Conservation (phyloP, 441 rosid genomes). For the Omphalea diandra region DNA sequence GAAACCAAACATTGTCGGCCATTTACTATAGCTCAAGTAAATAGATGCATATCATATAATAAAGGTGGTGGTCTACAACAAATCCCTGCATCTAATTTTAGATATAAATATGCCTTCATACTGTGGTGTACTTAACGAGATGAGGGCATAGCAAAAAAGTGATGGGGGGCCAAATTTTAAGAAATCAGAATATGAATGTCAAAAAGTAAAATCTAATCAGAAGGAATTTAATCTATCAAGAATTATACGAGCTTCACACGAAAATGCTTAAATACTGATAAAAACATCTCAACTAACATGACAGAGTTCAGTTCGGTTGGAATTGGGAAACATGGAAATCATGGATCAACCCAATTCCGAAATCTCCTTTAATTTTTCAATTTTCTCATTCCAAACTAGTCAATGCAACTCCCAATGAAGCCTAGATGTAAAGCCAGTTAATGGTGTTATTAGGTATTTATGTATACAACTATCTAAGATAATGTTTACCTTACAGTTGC, state of each 20-base stretch:
- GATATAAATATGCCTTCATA: not conserved
- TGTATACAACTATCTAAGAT: no score
- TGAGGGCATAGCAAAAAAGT: not conserved
- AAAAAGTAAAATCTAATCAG: not conserved
- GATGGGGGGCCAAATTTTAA: not conserved
- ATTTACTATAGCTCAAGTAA: not conserved
- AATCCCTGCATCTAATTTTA: not conserved
- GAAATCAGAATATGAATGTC: not conserved
- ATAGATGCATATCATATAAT: not conserved
- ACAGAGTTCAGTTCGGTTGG: not conserved
- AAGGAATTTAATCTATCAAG: not conserved
- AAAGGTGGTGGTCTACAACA: no score
- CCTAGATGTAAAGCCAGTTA: not conserved
- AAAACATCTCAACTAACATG: not conserved
- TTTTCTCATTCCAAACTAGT: not conserved
- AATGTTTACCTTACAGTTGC: not conserved
- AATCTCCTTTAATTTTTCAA: not conserved
- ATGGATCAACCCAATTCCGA: no score
- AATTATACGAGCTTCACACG: no score
- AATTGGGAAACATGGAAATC: not conserved
- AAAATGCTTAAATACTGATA: not conserved
- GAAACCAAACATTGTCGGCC: constrained; percentile 8
- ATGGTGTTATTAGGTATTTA: no score
- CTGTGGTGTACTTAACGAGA: not conserved
- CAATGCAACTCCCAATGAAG: not conserved